Evolutionary conservation across 1,139 yeast genomes (phyloP), one percentile per base, ranked within the genome.

Genomic region (Lizanozyma gosingica): DNA sequence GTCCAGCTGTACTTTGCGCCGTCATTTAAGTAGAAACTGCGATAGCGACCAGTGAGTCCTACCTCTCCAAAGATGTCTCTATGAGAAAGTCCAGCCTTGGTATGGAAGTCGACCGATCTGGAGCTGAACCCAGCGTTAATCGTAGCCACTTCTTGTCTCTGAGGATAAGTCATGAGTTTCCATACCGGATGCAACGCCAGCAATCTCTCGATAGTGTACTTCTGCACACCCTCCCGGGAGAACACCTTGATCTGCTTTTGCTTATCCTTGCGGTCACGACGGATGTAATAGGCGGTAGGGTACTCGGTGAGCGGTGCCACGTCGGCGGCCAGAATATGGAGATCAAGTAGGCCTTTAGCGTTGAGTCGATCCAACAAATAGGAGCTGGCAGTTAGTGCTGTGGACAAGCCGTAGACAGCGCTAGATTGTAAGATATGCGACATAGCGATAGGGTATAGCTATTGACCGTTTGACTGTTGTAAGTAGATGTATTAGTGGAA

Each of bases 1-100:
- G 73, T 61, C 84, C 84, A 78, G 18, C 65, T 70, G 52, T 74
- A 77, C 42, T 71, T 66, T 38, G 66, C 63, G 1, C 83, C 83
- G 48, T 76, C 80, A 39, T 56, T 59, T 22, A 74, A 57, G 46
- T 68, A 68, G 52, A 78, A 78, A 17, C 60, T 58, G 46, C 65
- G 62, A 45, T 53, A 51, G 36, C 62, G 49, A 15, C 77, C 77
- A 33, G 56, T 47, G 29, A 63, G 45, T 11, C 70, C 63, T 39
- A 58, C 50, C 41, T 67, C 73, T 35, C 53, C 46, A 18, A 46
- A 48, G 37, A 68, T 54, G 36, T 57, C 65, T 39, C 82, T 64
- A 50, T 72, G 78, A 41, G 65, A 67, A 36, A 75, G 42, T 3
- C 66, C 72, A 2, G 59, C 50, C 48, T 74, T 72, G 47, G 60